These are phyloP conservation scores for Laguncularia racemosa DNA, from an alignment of 345 rosid species.

Conservation along the genomic window DNA sequence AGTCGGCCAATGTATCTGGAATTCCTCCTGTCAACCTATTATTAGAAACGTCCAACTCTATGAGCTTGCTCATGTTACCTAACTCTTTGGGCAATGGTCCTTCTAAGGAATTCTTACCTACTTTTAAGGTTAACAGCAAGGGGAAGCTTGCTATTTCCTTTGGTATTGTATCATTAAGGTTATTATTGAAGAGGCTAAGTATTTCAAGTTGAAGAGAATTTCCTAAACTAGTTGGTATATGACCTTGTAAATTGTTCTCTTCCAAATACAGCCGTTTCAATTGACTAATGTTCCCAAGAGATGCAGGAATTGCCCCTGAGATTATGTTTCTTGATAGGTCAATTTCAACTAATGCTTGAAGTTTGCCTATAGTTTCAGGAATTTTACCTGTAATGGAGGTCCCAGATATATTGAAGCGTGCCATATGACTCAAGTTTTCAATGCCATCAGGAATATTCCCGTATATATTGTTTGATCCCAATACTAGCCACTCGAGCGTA, in stretches of 20 bases:
- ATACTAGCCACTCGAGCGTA: not conserved
- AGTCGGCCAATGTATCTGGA: slow-evolving; percentile 8
- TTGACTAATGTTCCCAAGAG: slow-evolving; percentile 7
- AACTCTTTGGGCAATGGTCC: slow-evolving; percentile 7
- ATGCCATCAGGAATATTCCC: slow-evolving; percentile 1
- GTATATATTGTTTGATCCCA: slow-evolving; percentile 1
- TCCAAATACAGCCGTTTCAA: not conserved
- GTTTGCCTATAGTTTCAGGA: slow-evolving; percentile 8
- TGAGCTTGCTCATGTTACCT: slow-evolving; percentile 1
- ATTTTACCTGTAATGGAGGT: slow-evolving; percentile 1
- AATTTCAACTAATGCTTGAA: not conserved
- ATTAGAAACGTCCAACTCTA: slow-evolving; percentile 6
- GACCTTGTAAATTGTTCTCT: slow-evolving; percentile 6
- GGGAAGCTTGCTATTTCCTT: not conserved
- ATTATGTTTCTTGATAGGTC: not conserved
- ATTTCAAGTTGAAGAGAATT: not conserved
- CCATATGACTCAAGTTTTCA: not conserved
- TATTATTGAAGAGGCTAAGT: not conserved
- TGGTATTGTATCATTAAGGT: slow-evolving; percentile 11
- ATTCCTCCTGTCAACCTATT: slow-evolving; percentile 5
- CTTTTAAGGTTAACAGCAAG: not conserved
- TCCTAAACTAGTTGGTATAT: slow-evolving; percentile 8
- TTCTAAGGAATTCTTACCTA: slow-evolving; percentile 3
- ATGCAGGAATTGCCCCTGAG: slow-evolving; percentile 7
- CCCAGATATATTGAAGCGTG: not conserved